Evolutionary conservation across 208 protist genomes (phyloP).

Genomic region (Leptomonas pyrrhocoris): DNA sequence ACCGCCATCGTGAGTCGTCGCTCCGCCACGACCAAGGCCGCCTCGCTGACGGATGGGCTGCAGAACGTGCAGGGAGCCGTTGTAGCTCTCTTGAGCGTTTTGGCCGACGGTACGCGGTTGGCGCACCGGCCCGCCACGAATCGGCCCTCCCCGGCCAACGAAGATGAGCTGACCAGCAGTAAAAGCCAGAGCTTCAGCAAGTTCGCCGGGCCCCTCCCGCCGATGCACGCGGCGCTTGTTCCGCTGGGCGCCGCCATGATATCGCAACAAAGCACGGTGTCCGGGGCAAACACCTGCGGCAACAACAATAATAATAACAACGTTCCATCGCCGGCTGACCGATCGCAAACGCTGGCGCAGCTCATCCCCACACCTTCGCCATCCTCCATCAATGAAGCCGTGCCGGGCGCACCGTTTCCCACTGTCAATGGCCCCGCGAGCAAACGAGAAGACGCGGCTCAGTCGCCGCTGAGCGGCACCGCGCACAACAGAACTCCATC

Average conservation of each 20-base stretch:
- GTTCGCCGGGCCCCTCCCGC: slow-evolving; percentile 4
- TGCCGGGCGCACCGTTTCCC: slow-evolving; percentile 6
- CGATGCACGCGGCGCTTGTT: neutral
- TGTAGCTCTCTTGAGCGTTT: slow-evolving; percentile 38
- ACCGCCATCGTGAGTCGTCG: slow-evolving; percentile 10
- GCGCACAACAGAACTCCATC: neutral
- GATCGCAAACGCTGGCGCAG: slow-evolving; percentile 18
- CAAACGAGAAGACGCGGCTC: neutral
- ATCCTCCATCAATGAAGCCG: neutral
- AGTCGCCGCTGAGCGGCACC: slow-evolving; percentile 4
- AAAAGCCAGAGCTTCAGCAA: slow-evolving; percentile 6
- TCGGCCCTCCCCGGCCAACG: neutral
- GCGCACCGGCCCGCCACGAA: slow-evolving; percentile 2
- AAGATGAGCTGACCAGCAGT: slow-evolving; percentile 13
- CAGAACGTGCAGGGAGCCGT: slow-evolving; percentile 42
- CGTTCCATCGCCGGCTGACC: neutral
- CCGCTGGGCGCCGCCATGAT: slow-evolving; percentile 5
- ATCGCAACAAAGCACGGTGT: neutral
- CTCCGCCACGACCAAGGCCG: slow-evolving; percentile 27
- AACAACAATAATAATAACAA: too few species aligned
- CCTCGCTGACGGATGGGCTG: slow-evolving; percentile 39
- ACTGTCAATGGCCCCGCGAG: neutral
- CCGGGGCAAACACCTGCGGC: slow-evolving; percentile 4
- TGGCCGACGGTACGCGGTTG: slow-evolving; percentile 41
- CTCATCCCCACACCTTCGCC: slow-evolving; percentile 7